Conservation (phyloP, 768 basidiomycete genomes). For the Lactarius akahatsu region DNA sequence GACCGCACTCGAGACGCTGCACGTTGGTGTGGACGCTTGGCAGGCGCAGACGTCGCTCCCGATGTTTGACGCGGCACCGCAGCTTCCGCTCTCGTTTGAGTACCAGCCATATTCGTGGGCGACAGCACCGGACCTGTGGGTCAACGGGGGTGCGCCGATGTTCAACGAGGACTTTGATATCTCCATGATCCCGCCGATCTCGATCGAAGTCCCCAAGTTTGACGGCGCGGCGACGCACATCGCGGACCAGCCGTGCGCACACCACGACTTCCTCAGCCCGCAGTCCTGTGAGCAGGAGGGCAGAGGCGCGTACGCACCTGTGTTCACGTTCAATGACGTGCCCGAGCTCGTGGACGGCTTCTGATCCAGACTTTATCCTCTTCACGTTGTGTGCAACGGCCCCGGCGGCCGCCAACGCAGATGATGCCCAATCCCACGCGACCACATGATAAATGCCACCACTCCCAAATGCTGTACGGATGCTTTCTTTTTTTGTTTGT, state of each 20-base stretch:
- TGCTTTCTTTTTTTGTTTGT: constrained; percentile 19
- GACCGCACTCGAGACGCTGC: constrained; percentile 25
- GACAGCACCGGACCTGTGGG: constrained; percentile 36
- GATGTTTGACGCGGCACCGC: constrained; percentile 33
- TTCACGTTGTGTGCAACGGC: constrained; percentile 8
- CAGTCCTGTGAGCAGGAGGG: constrained; percentile 16
- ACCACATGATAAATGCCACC: constrained; percentile 11
- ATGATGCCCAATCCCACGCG: constrained; percentile 14
- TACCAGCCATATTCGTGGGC: constrained; percentile 38
- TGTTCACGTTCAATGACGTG: constrained; percentile 28
- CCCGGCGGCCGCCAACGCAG: constrained; percentile 21
- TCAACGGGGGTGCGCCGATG: constrained; percentile 40
- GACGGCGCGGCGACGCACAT: constrained; percentile 28
- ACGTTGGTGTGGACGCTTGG: constrained; percentile 28
- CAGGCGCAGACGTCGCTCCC: constrained; percentile 25
- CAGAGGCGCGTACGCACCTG: constrained; percentile 20
- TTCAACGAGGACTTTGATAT: constrained; percentile 67
- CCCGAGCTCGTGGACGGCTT: constrained; percentile 23
- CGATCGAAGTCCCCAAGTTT: constrained; percentile 54
- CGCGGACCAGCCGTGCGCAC: constrained; percentile 17
- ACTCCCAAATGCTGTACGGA: constrained; percentile 19
- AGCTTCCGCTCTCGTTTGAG: constrained; percentile 26
- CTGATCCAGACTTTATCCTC: neutral
- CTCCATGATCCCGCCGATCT: constrained; percentile 60
- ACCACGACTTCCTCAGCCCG: constrained; percentile 12